These are phyloP conservation scores for Cercospora berteroae DNA, from an alignment of 2,329 filamentous ascomycete species.

Conservation along the genomic window DNA sequence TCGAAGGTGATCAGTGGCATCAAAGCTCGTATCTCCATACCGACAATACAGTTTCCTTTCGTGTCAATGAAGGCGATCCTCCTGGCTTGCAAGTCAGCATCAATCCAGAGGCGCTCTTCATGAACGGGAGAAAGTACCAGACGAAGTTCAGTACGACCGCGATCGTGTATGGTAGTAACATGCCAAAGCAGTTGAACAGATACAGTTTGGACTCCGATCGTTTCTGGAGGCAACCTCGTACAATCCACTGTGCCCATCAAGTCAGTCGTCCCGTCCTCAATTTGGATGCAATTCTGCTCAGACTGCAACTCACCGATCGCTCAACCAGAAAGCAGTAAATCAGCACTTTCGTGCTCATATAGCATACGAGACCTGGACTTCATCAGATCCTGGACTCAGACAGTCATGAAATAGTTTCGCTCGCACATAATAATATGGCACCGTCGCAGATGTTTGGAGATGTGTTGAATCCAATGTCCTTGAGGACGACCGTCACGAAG, in stretches of 20 bases:
- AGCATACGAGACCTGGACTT: conserved; percentile 5
- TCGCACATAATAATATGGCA: conserved; percentile 12
- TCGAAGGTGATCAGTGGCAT: conserved; percentile 20
- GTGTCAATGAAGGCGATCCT: conserved; percentile 17
- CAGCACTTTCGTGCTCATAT: conserved; percentile 19
- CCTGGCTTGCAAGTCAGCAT: conserved; percentile 10
- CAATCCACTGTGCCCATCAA: conserved; percentile 13
- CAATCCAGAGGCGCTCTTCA: background rate
- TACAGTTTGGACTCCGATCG: conserved; percentile 14
- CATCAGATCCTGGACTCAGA: background rate
- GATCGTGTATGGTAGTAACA: conserved; percentile 18
- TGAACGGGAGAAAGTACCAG: conserved; percentile 5
- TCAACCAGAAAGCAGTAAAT: conserved; percentile 20
- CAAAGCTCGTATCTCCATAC: conserved; percentile 15
- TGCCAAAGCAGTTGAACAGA: conserved; percentile 22
- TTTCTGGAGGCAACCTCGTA: conserved; percentile 16
- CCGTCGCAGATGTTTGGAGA: conserved; percentile 15
- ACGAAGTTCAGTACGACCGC: conserved; percentile 18
- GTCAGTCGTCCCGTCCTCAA: background rate
- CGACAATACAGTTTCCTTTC: conserved; percentile 16
- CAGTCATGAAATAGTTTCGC: background rate
- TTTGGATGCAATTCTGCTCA: background rate
- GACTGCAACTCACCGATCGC: conserved; percentile 10
- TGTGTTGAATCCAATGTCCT: conserved; percentile 20
- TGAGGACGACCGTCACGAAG: conserved; percentile 16